Evolutionary conservation across 306 rosid species (phyloP), one percentile per base, ranked within the genome.

Genomic region (Inga laurina): DNA sequence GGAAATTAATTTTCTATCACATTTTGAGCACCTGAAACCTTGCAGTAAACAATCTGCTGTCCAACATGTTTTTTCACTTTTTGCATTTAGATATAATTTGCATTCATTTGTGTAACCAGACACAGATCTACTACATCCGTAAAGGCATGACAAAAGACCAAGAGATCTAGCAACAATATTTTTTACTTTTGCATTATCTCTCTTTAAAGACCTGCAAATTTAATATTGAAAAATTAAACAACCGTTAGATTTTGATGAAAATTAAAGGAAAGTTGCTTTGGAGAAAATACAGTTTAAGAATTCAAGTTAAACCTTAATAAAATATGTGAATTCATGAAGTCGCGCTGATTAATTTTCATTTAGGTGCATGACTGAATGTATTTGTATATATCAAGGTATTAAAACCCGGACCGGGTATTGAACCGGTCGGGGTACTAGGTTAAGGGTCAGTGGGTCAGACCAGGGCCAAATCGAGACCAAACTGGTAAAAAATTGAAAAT

Each of bases 21-120:
- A 96, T 85, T 92, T 92, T 43, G 97, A 92, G 91, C 99, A 96
- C 90, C 88, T 88, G 89, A 96, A 92, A 74, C 96, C 94, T 87
- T 89, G 96, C 85, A 88, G 84, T 78, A 93, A 78, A 87, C 73
- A 59, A 77, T 93, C 98, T 35, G 79, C 83, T 16, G 92, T 86
- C 88, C 70, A 91, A 85, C 88, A 57, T 3, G 61, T 76, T 83
- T 84, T 85, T 78, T 88, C 92, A 82, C 49, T 82, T 37, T 84
- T 88, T 57, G 72, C 43, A 74, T 85, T 86, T 54, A 87, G 81
- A 84, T 86, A 83, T 68, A 96, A 85, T 72, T 84, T 90, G 89
- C 98, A 93, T 78, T 77, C 75, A 70, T 91, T 86, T 82, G 49
- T 77, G 48, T 39, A 78, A 79, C 77, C 86, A 64, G 86, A 72